These are phyloP conservation scores for Podaxis mareebaensis DNA, from an alignment of 768 basidiomycete genomes.

Conservation along the genomic window DNA sequence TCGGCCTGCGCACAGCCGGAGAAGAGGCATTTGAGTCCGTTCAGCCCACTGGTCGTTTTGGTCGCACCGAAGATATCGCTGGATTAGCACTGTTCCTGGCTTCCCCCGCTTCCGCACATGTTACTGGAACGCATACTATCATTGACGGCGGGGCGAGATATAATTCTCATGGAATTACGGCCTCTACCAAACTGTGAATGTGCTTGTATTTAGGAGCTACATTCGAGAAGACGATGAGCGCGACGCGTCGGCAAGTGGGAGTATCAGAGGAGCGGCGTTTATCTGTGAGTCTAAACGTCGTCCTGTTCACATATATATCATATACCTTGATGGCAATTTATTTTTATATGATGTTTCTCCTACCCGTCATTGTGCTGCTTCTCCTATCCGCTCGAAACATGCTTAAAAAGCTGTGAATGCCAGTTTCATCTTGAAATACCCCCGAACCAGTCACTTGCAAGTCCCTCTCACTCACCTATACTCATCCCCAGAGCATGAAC, in stretches of 20 bases:
- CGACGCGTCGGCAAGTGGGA: no score
- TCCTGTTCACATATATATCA: not conserved
- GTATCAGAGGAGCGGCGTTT: not conserved
- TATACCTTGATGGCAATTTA: not conserved
- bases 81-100: slow-evolving; percentile 71
- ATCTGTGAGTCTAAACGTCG: not conserved
- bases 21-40: slow-evolving; percentile 48
- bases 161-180: not conserved
- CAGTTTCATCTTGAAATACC: not conserved
- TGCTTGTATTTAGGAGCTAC: not conserved
- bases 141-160: slow-evolving; percentile 35
- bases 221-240: no score
- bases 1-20: slow-evolving; percentile 56
- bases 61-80: slow-evolving; percentile 65
- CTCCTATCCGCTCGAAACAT: not conserved
- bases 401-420: not conserved
- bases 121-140: slow-evolving; percentile 72
- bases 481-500: not conserved
- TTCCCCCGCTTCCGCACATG: slow-evolving; percentile 70
- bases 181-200: slow-evolving; percentile 2
- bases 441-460: not conserved
- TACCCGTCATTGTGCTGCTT: not conserved
- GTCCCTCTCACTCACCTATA: not conserved
- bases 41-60: slow-evolving; percentile 76
- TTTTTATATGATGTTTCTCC: not conserved